These are phyloP conservation scores for Russula griseocarnosa DNA, from an alignment of 768 basidiomycete species.

Conservation along the genomic window DNA sequence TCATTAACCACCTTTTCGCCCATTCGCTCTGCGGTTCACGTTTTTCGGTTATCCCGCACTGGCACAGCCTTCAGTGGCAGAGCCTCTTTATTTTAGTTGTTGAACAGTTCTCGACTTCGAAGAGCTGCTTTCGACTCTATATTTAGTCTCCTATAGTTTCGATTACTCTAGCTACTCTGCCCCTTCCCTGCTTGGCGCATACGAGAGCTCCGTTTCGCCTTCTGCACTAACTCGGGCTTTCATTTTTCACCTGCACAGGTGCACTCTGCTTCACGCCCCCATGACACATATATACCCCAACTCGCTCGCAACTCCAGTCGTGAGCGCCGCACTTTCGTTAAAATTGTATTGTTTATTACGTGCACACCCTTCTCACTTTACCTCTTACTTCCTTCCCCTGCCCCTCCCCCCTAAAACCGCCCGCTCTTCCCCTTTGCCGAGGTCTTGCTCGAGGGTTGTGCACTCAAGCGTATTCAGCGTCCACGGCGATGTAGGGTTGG, in stretches of 20 bases:
- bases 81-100: conserved; percentile 19
- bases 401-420: not conserved
- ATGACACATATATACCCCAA: conserved; percentile 27
- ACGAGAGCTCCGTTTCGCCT: not conserved
- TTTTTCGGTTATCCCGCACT: conserved; percentile 10
- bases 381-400: not conserved
- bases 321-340: conserved; percentile 25
- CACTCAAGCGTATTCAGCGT: not conserved
- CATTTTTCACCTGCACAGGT: conserved; percentile 6
- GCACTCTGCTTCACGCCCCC: conserved; percentile 7
- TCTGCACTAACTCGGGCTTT: not conserved
- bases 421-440: not conserved
- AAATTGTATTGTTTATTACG: conserved; percentile 25
- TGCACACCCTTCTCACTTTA: conserved; percentile 6
- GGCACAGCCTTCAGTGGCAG: conserved; percentile 8
- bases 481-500: not conserved
- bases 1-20: conserved; percentile 21
- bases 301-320: conserved; percentile 21
- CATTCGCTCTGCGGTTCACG: conserved; percentile 2
- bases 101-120: conserved; percentile 13
- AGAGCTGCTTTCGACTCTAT: conserved; percentile 20
- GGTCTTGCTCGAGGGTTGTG: not conserved
- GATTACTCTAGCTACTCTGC: conserved; percentile 22
- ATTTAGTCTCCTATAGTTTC: conserved; percentile 5
- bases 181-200: not conserved